phyloP scores from a whole-genome alignment of 495 filamentous ascomycete genomes.

The Neurospora sp. region DNA sequence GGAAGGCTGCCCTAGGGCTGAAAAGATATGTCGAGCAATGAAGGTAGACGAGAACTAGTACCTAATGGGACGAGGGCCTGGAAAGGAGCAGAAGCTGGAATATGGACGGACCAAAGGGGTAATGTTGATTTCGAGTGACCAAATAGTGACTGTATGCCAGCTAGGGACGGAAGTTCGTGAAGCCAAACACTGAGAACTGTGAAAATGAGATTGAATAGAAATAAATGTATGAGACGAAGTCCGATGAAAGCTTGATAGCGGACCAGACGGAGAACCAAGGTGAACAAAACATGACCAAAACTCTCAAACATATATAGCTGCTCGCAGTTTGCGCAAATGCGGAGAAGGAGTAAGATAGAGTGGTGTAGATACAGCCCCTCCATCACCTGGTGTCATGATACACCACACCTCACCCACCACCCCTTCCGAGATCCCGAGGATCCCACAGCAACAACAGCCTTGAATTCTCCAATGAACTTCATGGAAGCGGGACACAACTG shows the following conservation, averaged over 20 bases:
- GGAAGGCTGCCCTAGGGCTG: neutral
- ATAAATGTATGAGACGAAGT: too few species aligned
- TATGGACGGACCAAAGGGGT: neutral
- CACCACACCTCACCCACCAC: neutral
- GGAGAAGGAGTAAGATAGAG: conserved; percentile 8
- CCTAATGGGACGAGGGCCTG: neutral
- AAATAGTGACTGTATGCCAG: neutral
- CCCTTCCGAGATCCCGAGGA: conserved; percentile 5
- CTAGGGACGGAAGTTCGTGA: neutral
- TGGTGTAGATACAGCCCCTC: neutral
- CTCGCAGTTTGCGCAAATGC: conserved; percentile 24
- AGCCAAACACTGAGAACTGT: neutral
- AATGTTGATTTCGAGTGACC: neutral
- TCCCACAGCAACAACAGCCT: neutral
- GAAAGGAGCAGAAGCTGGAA: neutral
- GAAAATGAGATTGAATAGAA: neutral
- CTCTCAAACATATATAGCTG: conserved; percentile 9
- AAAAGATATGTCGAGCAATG: neutral
- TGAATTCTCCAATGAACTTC: conserved; percentile 19
- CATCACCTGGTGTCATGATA: conserved; percentile 2
- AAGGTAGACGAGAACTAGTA: neutral
- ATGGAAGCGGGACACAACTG: conserved; percentile 5
- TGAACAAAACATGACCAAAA: neutral
- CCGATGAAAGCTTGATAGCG: neutral
- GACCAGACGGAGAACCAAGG: neutral